These are phyloP conservation scores for Aspergillus phoenicis DNA, from an alignment of 2,329 filamentous ascomycete genomes.

Conservation along the genomic window DNA sequence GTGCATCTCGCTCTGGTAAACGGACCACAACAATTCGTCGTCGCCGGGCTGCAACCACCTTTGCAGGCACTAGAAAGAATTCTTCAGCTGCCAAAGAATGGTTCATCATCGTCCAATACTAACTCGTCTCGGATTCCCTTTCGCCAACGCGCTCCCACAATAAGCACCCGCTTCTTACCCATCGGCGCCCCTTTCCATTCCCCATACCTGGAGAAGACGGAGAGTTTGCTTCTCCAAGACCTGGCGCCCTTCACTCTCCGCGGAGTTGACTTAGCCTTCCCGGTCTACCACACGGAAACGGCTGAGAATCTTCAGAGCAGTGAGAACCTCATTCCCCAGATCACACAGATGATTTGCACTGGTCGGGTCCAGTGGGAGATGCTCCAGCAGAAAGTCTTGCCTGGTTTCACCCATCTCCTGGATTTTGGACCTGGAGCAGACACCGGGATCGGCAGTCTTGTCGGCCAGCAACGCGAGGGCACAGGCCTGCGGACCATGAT, in stretches of 20 bases:
- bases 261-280: not conserved
- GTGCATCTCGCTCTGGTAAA: conserved; percentile 35
- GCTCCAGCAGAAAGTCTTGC: not conserved
- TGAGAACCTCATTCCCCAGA: not conserved
- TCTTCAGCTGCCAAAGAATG: not conserved
- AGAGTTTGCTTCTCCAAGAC: not conserved
- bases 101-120: not conserved
- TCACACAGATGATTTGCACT: not conserved
- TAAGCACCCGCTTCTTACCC: conserved; percentile 38
- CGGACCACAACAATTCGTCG: conserved; percentile 31
- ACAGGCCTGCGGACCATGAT: not conserved
- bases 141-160: conserved; percentile 32
- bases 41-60: conserved; percentile 33
- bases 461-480: not conserved
- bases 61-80: conserved; percentile 14
- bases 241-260: not conserved
- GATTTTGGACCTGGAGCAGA: conserved; percentile 2
- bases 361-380: conserved; percentile 1
- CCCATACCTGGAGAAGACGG: conserved; percentile 30
- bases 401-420: not conserved
- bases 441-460: not conserved
- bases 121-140: conserved; percentile 31
- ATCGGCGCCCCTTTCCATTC: conserved; percentile 46
- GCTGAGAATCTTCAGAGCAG: not conserved
- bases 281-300: not conserved